phyloP scores from a whole-genome alignment of 192 early-diverging fungal species.

The Backusella luteola region DNA sequence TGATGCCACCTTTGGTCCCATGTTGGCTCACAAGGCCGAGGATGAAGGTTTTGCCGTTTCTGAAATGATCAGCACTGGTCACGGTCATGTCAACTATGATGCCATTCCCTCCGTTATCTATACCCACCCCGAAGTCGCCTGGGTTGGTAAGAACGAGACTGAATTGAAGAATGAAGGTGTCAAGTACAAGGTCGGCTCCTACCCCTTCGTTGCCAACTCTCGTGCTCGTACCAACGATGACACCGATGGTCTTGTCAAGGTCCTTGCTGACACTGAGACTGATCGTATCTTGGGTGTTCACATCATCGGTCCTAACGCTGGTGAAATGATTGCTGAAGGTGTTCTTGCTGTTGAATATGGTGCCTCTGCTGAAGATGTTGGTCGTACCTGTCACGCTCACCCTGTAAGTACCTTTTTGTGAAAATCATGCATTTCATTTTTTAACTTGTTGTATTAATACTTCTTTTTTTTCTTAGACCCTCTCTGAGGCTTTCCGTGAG shows the following conservation, averaged over 20 bases:
- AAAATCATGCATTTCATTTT: no score
- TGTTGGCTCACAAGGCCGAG: constrained; percentile 99
- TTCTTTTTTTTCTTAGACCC: constrained; percentile 51
- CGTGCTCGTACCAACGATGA: constrained; percentile 98
- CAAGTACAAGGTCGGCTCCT: constrained; percentile 88
- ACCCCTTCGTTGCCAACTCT: constrained; percentile 96
- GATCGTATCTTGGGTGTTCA: constrained; percentile 96
- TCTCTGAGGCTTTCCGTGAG: constrained; percentile 98
- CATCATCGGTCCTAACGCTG: constrained; percentile 98
- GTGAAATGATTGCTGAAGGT: constrained; percentile 99
- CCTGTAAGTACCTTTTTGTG: constrained; percentile 46
- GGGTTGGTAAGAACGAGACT: constrained; percentile 97
- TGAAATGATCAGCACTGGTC: constrained; percentile 87
- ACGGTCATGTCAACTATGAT: constrained; percentile 99
- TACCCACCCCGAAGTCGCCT: constrained; percentile 98
- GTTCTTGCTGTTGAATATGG: constrained; percentile 98
- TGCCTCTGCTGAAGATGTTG: constrained; percentile 97
- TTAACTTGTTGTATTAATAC: neutral
- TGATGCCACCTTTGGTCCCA: constrained; percentile 94
- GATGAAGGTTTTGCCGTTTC: constrained; percentile 97
- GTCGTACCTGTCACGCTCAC: constrained; percentile 96
- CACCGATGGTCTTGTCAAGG: constrained; percentile 91
- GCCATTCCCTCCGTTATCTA: constrained; percentile 98
- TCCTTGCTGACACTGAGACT: constrained; percentile 94
- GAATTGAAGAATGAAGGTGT: constrained; percentile 84